Conservation (phyloP, 73 alveolate genomes). For the Stentor roeselii region DNA sequence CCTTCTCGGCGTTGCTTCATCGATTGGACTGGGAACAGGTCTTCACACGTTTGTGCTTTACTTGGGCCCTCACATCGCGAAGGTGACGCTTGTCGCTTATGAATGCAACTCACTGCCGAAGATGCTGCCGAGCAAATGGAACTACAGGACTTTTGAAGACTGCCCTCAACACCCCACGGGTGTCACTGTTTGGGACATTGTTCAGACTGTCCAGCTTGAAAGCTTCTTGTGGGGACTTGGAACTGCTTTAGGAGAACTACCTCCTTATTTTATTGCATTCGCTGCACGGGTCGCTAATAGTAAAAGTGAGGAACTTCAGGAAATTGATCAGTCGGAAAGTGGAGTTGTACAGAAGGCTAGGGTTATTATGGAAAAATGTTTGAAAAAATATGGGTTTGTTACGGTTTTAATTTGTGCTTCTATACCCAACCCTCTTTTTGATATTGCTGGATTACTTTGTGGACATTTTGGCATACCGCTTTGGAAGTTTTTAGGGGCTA, state of each 20-base stretch:
- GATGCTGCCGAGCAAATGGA: conserved; percentile 70
- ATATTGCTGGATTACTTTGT: conserved; percentile 84
- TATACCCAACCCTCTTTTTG: conserved; percentile 88
- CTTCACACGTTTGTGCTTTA: conserved; percentile 89
- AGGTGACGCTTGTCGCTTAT: conserved; percentile 71
- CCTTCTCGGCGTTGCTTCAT: conserved; percentile 78
- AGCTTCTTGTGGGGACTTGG: conserved; percentile 89
- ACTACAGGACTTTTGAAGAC: conserved; percentile 37
- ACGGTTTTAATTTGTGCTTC: conserved; percentile 79
- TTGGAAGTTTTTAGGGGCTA: conserved; percentile 80
- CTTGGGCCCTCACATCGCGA: conserved; percentile 89
- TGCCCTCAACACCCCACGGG: conserved; percentile 60
- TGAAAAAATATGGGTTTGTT: conserved; percentile 73
- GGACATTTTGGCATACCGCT: conserved; percentile 84
- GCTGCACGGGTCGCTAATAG: conserved; percentile 68
- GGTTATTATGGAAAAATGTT: conserved; percentile 45
- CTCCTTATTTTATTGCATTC: conserved; percentile 86
- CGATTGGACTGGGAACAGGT: conserved; percentile 91
- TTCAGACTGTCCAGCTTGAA: conserved; percentile 63
- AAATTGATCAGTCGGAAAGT: background rate
- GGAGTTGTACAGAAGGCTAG: conserved; percentile 53
- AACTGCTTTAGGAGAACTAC: conserved; percentile 90
- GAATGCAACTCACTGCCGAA: conserved; percentile 79
- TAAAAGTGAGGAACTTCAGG: conserved; percentile 65
- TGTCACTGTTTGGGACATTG: conserved; percentile 40